These are phyloP conservation scores for Termitomyces titanicus DNA, from an alignment of 768 basidiomycete genomes.

Conservation along the genomic window DNA sequence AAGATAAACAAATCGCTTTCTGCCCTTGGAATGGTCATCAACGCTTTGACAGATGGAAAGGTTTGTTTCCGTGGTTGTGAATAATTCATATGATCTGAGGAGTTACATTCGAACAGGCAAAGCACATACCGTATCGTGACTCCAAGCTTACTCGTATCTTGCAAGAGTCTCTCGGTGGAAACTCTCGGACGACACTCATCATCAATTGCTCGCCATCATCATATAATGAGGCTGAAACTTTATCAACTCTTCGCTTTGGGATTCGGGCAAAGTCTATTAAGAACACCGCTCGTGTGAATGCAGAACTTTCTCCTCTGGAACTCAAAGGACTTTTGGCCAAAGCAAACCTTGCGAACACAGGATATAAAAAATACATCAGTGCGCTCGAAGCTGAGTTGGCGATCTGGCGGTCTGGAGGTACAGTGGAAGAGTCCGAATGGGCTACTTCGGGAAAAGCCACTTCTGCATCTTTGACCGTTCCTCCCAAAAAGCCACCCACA, in stretches of 20 bases:
- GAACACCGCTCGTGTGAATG: slow-evolving; percentile 98
- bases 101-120: slow-evolving; percentile 53
- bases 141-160: slow-evolving; percentile 98
- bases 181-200: slow-evolving; percentile 94
- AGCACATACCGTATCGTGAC: slow-evolving; percentile 97
- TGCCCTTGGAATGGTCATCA: slow-evolving; percentile 99
- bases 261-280: slow-evolving; percentile 99
- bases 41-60: slow-evolving; percentile 95
- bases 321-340: slow-evolving; percentile 91
- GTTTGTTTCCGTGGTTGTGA: slow-evolving; percentile 35
- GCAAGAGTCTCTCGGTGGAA: slow-evolving; percentile 97
- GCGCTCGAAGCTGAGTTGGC: slow-evolving; percentile 89
- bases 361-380: slow-evolving; percentile 82
- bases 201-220: slow-evolving; percentile 99
- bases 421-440: slow-evolving; percentile 84
- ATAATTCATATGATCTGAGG: neutral
- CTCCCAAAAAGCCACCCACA: slow-evolving; percentile 62
- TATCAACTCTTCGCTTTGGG: slow-evolving; percentile 97
- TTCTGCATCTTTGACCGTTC: slow-evolving; percentile 45
- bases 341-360: slow-evolving; percentile 80
- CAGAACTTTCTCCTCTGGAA: slow-evolving; percentile 93
- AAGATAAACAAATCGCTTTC: slow-evolving; percentile 99
- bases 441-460: slow-evolving; percentile 60
- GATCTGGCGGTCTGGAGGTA: slow-evolving; percentile 84
- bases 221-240: slow-evolving; percentile 95